Percentiles rank a stretch among this genome's conserved stretches.
These are phyloP conservation scores for Blastocladiella britannica DNA, from an alignment of 192 early-diverging fungal species.

Conservation along the genomic window DNA sequence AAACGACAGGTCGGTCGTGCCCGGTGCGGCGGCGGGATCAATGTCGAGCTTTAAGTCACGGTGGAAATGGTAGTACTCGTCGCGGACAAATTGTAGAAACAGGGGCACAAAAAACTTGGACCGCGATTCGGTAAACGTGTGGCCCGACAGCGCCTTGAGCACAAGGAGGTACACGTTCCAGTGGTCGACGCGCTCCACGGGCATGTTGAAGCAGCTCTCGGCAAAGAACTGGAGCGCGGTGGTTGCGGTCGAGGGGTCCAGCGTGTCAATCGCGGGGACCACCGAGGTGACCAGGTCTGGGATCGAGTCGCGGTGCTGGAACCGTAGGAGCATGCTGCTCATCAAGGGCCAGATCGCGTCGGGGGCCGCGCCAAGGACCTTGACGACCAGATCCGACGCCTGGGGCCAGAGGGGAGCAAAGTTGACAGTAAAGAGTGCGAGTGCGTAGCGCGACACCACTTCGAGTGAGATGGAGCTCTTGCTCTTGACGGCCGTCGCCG, in stretches of 20 bases:
- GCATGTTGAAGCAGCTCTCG: slow-evolving; percentile 7
- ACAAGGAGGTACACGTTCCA: slow-evolving; percentile 44
- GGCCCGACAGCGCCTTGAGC: slow-evolving; percentile 33
- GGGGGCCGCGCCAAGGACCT: slow-evolving; percentile 24
- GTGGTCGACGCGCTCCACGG: slow-evolving; percentile 35
- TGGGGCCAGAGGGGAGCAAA: slow-evolving; percentile 71
- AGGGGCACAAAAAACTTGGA: not conserved
- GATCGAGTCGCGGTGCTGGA: slow-evolving; percentile 34
- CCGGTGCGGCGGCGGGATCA: not conserved
- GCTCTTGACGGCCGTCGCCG: no score
- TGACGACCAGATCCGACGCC: slow-evolving; percentile 31
- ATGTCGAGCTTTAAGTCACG: not conserved
- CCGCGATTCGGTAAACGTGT: not conserved
- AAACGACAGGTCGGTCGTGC: slow-evolving; percentile 1
- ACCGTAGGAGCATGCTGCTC: slow-evolving; percentile 29
- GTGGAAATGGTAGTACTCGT: not conserved
- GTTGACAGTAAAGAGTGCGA: slow-evolving; percentile 50
- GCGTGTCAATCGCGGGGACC: slow-evolving; percentile 13
- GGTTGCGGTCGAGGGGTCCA: slow-evolving; percentile 12
- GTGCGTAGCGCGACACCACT: not conserved
- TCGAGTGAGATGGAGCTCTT: not conserved
- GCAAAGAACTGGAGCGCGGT: slow-evolving; percentile 15
- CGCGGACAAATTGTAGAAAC: not conserved
- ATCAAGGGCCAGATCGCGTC: slow-evolving; percentile 38
- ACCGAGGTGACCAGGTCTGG: slow-evolving; percentile 16